phyloP scores from a whole-genome alignment of 768 basidiomycete genomes.

The Pleurotus eryngii region DNA sequence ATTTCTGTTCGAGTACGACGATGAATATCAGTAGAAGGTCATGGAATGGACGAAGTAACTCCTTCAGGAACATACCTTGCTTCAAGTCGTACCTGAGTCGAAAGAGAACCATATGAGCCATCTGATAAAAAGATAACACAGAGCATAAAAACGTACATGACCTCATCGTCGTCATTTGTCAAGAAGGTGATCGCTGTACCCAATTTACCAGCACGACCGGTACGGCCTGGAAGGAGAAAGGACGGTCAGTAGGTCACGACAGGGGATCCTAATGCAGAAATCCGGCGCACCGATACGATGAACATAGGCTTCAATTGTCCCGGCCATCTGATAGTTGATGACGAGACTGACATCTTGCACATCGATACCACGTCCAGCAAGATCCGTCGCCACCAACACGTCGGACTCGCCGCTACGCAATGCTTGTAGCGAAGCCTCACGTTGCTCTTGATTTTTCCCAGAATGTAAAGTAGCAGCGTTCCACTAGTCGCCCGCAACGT shows the following conservation, averaged over 20 bases:
- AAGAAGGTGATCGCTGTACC: constrained; percentile 95
- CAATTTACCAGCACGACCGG: constrained; percentile 95
- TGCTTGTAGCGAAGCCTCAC: constrained; percentile 87
- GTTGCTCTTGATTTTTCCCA: constrained; percentile 96
- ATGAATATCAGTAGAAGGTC: constrained; percentile 12
- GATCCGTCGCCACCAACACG: constrained; percentile 93
- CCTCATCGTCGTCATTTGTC: constrained; percentile 93
- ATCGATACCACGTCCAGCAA: constrained; percentile 98
- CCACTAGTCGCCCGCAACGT: constrained; percentile 51
- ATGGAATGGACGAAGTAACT: constrained; percentile 5
- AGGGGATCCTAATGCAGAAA: constrained; percentile 11
- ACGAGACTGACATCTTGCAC: constrained; percentile 95
- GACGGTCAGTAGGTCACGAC: constrained; percentile 8
- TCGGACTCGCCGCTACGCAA: constrained; percentile 84
- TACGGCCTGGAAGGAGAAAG: constrained; percentile 64
- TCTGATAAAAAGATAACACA: constrained; percentile 12
- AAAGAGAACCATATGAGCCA: constrained; percentile 10
- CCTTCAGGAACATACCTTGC: constrained; percentile 55
- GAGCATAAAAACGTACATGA: constrained; percentile 64
- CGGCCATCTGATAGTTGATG: constrained; percentile 97
- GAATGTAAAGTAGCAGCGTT: constrained; percentile 90
- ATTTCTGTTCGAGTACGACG: constrained; percentile 57
- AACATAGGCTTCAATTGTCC: constrained; percentile 94
- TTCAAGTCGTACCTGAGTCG: constrained; percentile 86
- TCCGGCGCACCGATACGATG: constrained; percentile 85